Percentiles rank a stretch among this genome's conserved stretches.
Evolutionary conservation across 1,284 basidiomycete species (phyloP).

Genomic region (Pholiota adiposa): DNA sequence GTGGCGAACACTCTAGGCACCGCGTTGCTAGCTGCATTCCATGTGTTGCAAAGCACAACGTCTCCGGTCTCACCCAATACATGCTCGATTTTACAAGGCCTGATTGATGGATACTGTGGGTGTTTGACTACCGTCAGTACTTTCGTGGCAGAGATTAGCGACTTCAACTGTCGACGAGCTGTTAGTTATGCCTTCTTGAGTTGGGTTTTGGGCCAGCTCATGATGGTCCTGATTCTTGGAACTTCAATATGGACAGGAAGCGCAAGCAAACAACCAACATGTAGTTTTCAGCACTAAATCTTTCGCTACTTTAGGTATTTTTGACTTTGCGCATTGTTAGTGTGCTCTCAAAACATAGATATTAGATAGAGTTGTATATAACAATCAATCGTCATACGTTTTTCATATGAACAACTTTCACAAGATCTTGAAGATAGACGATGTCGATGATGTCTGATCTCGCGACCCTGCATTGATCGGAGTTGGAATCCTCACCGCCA

Average conservation of each 20-base stretch:
- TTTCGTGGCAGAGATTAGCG: constrained; percentile 82
- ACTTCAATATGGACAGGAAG: constrained; percentile 56
- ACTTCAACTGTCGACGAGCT: constrained; percentile 58
- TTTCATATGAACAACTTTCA: neutral
- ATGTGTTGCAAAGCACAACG: constrained; percentile 66
- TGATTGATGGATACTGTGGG: constrained; percentile 94
- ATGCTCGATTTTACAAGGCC: constrained; percentile 79
- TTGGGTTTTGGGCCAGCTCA: constrained; percentile 70
- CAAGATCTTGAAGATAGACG: neutral
- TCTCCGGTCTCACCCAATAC: constrained; percentile 49
- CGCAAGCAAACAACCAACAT: constrained; percentile 38
- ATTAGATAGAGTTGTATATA: neutral
- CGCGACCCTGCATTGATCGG: constrained; percentile 30
- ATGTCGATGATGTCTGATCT: neutral
- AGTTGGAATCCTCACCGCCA: constrained; percentile 36
- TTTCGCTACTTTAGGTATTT: neutral
- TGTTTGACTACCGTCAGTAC: constrained; percentile 95
- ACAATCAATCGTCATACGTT: too few relatives aligned
- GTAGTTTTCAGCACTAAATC: constrained; percentile 36
- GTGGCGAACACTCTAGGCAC: constrained; percentile 85
- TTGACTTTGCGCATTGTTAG: too few relatives aligned
- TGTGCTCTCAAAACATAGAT: neutral
- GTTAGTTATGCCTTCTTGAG: constrained; percentile 75
- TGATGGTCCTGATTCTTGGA: constrained; percentile 81
- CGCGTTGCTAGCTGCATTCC: constrained; percentile 72